phyloP scores from a whole-genome alignment of 306 rosid species.

The Casuarina cunninghamiana region DNA sequence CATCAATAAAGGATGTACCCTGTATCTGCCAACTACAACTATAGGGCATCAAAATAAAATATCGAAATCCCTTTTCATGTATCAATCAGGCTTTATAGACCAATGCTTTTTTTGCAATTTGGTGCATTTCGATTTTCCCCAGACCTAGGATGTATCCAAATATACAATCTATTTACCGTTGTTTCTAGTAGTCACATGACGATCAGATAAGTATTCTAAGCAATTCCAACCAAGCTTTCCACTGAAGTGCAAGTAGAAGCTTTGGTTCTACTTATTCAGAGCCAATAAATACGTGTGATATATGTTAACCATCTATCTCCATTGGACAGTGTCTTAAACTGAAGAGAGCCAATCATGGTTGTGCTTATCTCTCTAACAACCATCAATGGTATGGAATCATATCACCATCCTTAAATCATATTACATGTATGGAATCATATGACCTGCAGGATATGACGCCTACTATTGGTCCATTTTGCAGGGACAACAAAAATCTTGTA shows the following conservation, averaged over 20 bases:
- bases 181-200: neutral
- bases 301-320: neutral
- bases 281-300: neutral
- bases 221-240: neutral
- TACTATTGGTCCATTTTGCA: constrained; percentile 18
- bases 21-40: neutral
- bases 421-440: neutral
- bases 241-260: neutral
- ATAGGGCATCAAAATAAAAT: neutral
- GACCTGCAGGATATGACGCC: neutral
- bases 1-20: neutral
- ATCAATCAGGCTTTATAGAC: neutral
- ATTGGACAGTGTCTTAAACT: neutral
- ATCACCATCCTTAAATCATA: neutral
- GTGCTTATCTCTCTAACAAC: too few species aligned
- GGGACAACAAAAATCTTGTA: constrained; percentile 50
- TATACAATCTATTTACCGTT: neutral
- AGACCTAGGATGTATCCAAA: neutral
- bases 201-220: neutral
- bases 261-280: neutral
- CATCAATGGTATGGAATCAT: neutral
- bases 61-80: neutral
- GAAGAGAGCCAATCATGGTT: neutral
- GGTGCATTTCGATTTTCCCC: neutral
- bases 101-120: neutral